A percentile compares a stretch with the other conserved stretches of the same genome.
Conservation (phyloP, 495 filamentous ascomycete genomes). For the Daldinia vernicosa region DNA sequence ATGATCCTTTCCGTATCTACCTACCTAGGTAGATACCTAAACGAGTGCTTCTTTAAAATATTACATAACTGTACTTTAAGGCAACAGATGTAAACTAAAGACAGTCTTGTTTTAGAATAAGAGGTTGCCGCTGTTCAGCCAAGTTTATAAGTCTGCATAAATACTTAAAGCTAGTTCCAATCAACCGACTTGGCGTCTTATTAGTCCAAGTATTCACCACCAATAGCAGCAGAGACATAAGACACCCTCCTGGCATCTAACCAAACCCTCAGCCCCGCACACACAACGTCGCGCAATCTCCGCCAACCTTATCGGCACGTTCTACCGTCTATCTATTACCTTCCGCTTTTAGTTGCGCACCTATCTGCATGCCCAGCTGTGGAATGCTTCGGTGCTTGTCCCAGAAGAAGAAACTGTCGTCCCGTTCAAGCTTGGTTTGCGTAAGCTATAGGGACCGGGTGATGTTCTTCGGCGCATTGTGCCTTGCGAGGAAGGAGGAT, state of each 20-base stretch:
- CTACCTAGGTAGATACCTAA: too few species aligned
- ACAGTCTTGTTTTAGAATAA: too few species aligned
- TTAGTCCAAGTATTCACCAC: not conserved
- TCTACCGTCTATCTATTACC: slow-evolving; percentile 30
- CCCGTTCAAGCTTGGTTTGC: slow-evolving; percentile 6
- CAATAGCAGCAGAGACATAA: slow-evolving; percentile 25
- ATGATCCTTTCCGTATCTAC: not conserved
- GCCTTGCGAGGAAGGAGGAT: slow-evolving; percentile 40
- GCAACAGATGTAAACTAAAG: too few species aligned
- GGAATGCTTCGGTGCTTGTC: slow-evolving; percentile 26
- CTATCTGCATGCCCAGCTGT: slow-evolving; percentile 6
- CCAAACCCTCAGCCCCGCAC: slow-evolving; percentile 15
- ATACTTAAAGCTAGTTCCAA: not conserved
- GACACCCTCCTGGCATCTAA: slow-evolving; percentile 5
- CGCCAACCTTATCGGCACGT: slow-evolving; percentile 43
- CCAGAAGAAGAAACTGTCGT: slow-evolving; percentile 38
- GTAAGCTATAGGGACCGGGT: slow-evolving; percentile 5
- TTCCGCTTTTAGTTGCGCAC: slow-evolving; percentile 28
- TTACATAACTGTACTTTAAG: too few species aligned
- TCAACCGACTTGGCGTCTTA: not conserved
- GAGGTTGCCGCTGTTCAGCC: not conserved
- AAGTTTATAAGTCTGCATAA: not conserved
- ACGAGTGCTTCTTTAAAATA: too few species aligned
- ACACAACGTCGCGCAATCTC: slow-evolving; percentile 28
- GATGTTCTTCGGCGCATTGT: slow-evolving; percentile 25